Base-by-base conservation (phyloP, 805 yeast species). In the Blastobotrys parvus region DNA sequence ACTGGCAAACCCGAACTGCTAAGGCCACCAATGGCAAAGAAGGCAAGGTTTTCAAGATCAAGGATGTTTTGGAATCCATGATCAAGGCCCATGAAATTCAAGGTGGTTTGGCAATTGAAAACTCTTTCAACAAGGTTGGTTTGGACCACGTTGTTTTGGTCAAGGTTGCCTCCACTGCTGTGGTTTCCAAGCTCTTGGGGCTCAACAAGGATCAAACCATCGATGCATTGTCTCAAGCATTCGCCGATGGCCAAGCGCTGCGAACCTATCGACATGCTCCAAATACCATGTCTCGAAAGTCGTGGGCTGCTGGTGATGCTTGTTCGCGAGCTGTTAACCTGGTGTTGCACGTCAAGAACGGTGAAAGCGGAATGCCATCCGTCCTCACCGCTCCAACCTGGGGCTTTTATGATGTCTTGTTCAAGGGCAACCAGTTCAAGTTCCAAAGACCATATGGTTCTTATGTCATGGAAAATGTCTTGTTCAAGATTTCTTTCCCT, bases 241-340 rank as follows among this genome's bases (percentile, higher is more conserved):
- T 75, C 60, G 79, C 69, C 22, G 82, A 76, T 58, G 81, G 81
- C 23, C 78, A 74, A 50, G 52, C 77, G 3, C 61, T 76, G 46
- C 68, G 82, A 59, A 77, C 81, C 23, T 76, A 76, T 54, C 70
- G 82, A 54, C 82, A 76, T 54, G 77, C 80, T 7, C 81, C 82
- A 48, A 76, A 76, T 60, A 77, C 81, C 41, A 75, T 75, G 61
- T 70, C 78, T 6, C 68, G 81, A 55, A 76, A 76, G 61, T 75
- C 80, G 1, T 76, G 82, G 82, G 82, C 82, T 21, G 82, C 82
- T 11, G 82, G 81, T 46, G 81, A 76, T 52, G 80, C 81, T 10
- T 71, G 70, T 39, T 65, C 77, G 13, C 65, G 80, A 47, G 82
- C 80, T 16, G 80, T 76, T 13, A 72, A 74, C 58, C 58, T 77